Conservation (phyloP, 495 filamentous ascomycete species). For the Penicillium atrosanguineum region DNA sequence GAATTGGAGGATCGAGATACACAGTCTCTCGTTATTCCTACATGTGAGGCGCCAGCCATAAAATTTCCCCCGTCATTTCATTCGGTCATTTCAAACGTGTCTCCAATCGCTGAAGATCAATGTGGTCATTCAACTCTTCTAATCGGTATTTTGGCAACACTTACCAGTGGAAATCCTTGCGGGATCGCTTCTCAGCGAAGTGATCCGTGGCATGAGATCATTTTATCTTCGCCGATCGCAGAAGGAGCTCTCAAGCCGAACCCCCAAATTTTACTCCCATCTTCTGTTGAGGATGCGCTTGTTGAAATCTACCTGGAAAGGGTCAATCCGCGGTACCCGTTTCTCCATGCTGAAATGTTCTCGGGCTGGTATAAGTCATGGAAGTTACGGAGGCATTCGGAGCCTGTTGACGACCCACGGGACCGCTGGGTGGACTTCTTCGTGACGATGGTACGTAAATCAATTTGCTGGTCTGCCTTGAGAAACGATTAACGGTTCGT, state of each 20-base stretch:
- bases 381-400: slow-evolving; percentile 1
- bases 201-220: neutral
- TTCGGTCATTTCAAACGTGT: neutral
- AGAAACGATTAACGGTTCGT: too few relatives aligned
- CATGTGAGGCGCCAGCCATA: neutral
- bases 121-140: slow-evolving; percentile 11
- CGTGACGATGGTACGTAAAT: slow-evolving; percentile 13
- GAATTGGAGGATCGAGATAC: neutral
- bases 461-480: too few relatives aligned
- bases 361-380: slow-evolving; percentile 19
- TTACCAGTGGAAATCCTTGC: slow-evolving; percentile 1
- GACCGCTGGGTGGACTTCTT: slow-evolving; percentile 21
- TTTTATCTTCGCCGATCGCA: neutral
- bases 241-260: neutral
- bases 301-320: slow-evolving; percentile 18
- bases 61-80: neutral
- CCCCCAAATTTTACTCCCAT: neutral
- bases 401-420: neutral
- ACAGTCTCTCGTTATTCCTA: neutral
- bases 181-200: neutral
- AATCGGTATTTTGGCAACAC: slow-evolving; percentile 10
- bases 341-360: slow-evolving; percentile 18
- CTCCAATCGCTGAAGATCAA: neutral
- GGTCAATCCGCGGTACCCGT: slow-evolving; percentile 25
- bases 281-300: slow-evolving; percentile 4